Evolutionary conservation across 495 filamentous ascomycete species (phyloP).

Genomic region (Cetradonia linearis): DNA sequence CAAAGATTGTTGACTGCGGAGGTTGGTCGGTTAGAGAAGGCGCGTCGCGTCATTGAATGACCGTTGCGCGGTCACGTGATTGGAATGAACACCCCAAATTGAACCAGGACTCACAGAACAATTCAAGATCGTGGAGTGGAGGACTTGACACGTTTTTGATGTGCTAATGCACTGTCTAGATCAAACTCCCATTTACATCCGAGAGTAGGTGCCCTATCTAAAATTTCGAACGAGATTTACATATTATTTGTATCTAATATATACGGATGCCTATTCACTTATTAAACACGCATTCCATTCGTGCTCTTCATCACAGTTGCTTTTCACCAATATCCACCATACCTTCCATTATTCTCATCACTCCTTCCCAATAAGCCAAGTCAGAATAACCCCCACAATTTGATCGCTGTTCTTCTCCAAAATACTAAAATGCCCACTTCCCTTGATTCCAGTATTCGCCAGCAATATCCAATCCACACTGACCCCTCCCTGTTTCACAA

Average conservation of each 20-base stretch:
- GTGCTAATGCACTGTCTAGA: no score
- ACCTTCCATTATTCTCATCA: not conserved
- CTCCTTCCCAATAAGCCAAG: not conserved
- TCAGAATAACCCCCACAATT: not conserved
- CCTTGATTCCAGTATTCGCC: conserved; percentile 25
- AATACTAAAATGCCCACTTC: conserved; percentile 25
- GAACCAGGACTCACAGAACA: no score
- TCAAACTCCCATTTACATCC: no score
- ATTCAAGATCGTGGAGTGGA: no score
- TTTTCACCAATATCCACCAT: not conserved
- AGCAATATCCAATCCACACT: conserved; percentile 23
- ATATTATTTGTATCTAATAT: no score
- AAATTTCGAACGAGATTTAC: no score
- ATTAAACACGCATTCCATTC: not conserved
- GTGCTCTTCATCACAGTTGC: not conserved
- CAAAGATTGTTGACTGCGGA: conserved; percentile 10
- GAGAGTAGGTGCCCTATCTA: no score
- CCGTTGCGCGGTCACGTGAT: conserved; percentile 6
- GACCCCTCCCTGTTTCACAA: conserved; percentile 24
- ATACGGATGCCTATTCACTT: no score
- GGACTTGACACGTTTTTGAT: no score
- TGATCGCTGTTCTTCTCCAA: not conserved
- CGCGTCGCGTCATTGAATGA: conserved; percentile 2
- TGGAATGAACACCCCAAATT: not conserved
- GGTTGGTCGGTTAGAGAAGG: not conserved